Base-by-base conservation (phyloP, 768 basidiomycete species). In the Podaxis pistillaris region DNA sequence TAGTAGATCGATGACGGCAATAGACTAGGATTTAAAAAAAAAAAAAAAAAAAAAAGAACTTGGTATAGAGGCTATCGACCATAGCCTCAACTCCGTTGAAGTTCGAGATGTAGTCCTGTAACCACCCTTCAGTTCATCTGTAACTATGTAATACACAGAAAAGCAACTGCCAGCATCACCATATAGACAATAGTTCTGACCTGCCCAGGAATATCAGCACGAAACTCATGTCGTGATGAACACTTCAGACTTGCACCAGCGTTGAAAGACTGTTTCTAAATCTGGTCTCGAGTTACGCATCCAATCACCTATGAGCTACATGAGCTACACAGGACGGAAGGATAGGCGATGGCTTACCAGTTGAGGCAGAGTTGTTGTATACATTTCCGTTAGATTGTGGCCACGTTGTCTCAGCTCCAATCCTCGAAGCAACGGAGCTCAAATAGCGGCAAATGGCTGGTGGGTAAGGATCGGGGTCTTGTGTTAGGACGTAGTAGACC, bases 61-160 rank as follows among this genome's bases (percentile, higher is more conserved):
- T 69, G 26, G 84, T 85, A 46, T 80, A 68, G 1, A 86, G 76
- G 37, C 70, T 73, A 63, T 81, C 72, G 46, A 85, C 83, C 84
- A 86, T 83, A 3, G 80, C 78, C 72, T 86, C 85, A 17, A 86
- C 78, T 12, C 86, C 85, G 37, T 77, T 68, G 66, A 74, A 85
- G 69, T 86, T 87, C 59, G 80, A 68, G 64, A 84, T 82, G 68
- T 78, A 83, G 67, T 85, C 83, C 83, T 76, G 44, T 13, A 56
- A 55, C 38, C 30, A 9, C 36, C 33, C 30, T 30, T 46, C 41
- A 62, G 47, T 24, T 46, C n/a, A 8, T 52, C 19, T 8, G 7
- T 24, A 17, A 11, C 22, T 41, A 52, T 13, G 37, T n/a, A 9
- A 7, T 30, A 22, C n/a, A 15, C 44, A 41, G 9, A 13, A 37